Evolutionary conservation across 306 rosid species (phyloP), one percentile per base, ranked within the genome.

Genomic region (Lathyrus aphaca): DNA sequence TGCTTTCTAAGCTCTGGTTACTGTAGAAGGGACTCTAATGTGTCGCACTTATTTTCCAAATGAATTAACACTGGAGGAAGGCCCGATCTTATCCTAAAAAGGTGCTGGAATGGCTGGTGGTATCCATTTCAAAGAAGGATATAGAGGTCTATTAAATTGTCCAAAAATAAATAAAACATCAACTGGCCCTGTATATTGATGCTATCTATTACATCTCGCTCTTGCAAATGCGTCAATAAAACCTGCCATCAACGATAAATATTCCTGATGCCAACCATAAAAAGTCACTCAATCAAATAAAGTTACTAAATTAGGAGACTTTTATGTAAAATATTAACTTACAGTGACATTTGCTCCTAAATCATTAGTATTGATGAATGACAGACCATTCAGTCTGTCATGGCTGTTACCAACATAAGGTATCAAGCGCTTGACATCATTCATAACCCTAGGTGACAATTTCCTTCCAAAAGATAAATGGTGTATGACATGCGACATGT

Each of bases 401-500:
- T 95, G 89, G 82, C 89, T 91, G 76, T 68, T 77, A 68, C 99
- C 99, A 54, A 95, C 57, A 54, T 86, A 73, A 69, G 99, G 99
- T 77, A 91, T 79, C 80, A 95, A 68, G 64, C 94, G 92, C 84
- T 89, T 86, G 62, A 74, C 89, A 67, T 95, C 91, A 70, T 70
- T 83, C 88, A 91, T 76, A 64, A 83, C 84, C 78, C 80, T 87
- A 49, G 92, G 89, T 3, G 91, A 56, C 48, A 95, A 44, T 69
- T 46, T 86, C 87, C 86, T 82, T 55, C 99, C 99, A 64, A 95
- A 95, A 42, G 97, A 87, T 75, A 95, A 81, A 80, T 91, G 92
- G 69, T 93, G 74, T 80, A 95, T 35, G 75, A 86, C 78, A 43
- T 95, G 99, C 5, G 99, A 95, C 97, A 95, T 91, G 80, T 95